Percentiles rank a stretch among this genome's conserved stretches.
phyloP scores from a whole-genome alignment of 2,329 filamentous ascomycete species.

The Trichoderma brevicompactum region DNA sequence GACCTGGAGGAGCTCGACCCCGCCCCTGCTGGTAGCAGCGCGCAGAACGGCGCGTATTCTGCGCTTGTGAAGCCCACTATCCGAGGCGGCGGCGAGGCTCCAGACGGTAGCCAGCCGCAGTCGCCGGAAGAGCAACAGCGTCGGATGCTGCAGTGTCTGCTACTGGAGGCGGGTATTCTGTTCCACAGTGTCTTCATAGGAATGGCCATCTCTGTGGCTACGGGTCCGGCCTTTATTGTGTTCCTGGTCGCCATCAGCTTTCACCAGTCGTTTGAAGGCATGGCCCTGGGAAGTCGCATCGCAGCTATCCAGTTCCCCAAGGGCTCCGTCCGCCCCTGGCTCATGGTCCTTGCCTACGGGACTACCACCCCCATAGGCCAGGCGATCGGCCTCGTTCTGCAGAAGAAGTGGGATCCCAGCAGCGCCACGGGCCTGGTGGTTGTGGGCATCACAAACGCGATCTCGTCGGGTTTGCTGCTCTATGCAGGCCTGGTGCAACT shows the following conservation, averaged over 20 bases:
- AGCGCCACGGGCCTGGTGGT: slow-evolving; percentile 77
- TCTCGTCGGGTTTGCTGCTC: slow-evolving; percentile 77
- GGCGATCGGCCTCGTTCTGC: slow-evolving; percentile 77
- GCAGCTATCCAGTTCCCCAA: slow-evolving; percentile 79
- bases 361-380: slow-evolving; percentile 81
- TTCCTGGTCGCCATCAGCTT: slow-evolving; percentile 81
- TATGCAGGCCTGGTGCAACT: slow-evolving; percentile 86
- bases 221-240: slow-evolving; percentile 77
- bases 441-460: slow-evolving; percentile 86
- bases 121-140: slow-evolving; percentile 65
- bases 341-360: slow-evolving; percentile 79
- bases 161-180: slow-evolving; percentile 81
- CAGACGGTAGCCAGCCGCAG: slow-evolving; percentile 35
- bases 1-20: slow-evolving; percentile 65
- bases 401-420: slow-evolving; percentile 78
- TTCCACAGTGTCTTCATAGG: slow-evolving; percentile 88
- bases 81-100: slow-evolving; percentile 30
- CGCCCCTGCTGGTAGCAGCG: slow-evolving; percentile 35
- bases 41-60: slow-evolving; percentile 39
- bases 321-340: slow-evolving; percentile 75
- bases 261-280: slow-evolving; percentile 87
- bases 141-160: slow-evolving; percentile 74
- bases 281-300: slow-evolving; percentile 83
- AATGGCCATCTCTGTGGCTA: slow-evolving; percentile 82
- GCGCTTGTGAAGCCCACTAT: slow-evolving; percentile 36